These are phyloP conservation scores for Candida patagonica DNA, from an alignment of 805 yeast genomes.

Conservation along the genomic window DNA sequence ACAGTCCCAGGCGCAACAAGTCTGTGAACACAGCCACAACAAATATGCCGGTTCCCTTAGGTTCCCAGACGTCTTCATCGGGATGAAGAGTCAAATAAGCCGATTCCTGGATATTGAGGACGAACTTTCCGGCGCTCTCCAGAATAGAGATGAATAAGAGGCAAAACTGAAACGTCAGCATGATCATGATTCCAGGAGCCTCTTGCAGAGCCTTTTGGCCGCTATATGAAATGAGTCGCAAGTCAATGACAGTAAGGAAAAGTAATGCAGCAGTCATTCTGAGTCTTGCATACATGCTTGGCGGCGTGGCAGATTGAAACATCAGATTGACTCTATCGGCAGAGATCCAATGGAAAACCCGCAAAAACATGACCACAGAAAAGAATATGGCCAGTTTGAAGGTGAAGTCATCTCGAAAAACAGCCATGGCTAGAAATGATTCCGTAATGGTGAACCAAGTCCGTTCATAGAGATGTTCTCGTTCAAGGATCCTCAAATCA, in stretches of 20 bases:
- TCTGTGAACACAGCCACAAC: slow-evolving; percentile 44
- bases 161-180: slow-evolving; percentile 71
- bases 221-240: slow-evolving; percentile 42
- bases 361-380: slow-evolving; percentile 39
- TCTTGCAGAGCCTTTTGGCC: slow-evolving; percentile 25
- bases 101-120: slow-evolving; percentile 50
- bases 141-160: slow-evolving; percentile 48
- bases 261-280: slow-evolving; percentile 38
- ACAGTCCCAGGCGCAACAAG: slow-evolving; percentile 37
- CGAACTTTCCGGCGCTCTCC: slow-evolving; percentile 37
- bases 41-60: slow-evolving; percentile 51
- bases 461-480: slow-evolving; percentile 62
- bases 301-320: slow-evolving; percentile 32
- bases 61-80: slow-evolving; percentile 68
- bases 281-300: slow-evolving; percentile 27
- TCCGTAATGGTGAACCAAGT: slow-evolving; percentile 57
- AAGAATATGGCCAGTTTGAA: slow-evolving; percentile 37
- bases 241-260: slow-evolving; percentile 42
- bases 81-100: slow-evolving; percentile 35
- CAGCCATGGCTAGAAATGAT: slow-evolving; percentile 43
- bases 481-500: slow-evolving; percentile 60
- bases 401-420: slow-evolving; percentile 41
- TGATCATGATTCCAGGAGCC: slow-evolving; percentile 36
- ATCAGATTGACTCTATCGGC: slow-evolving; percentile 42
- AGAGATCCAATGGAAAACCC: slow-evolving; percentile 71